phyloP scores from a whole-genome alignment of 2,329 filamentous ascomycete genomes.

The Phaeosphaeria sp. region DNA sequence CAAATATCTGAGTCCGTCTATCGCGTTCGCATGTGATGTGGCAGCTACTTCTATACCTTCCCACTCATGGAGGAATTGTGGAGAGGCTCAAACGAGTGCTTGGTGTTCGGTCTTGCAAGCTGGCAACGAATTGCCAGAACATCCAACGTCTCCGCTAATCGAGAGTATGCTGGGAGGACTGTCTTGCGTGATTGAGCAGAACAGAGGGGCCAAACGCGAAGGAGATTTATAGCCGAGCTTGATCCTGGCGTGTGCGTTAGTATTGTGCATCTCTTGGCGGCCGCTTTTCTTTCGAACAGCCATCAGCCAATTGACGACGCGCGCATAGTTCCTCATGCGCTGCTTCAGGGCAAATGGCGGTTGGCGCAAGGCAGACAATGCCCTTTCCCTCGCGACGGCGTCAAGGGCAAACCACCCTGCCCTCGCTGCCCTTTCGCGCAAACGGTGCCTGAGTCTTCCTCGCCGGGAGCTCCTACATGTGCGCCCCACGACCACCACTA shows the following conservation, averaged over 20 bases:
- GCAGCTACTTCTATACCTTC: constrained; percentile 43
- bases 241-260: constrained; percentile 14
- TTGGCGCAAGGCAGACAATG: constrained; percentile 28
- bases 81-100: constrained; percentile 48
- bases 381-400: constrained; percentile 14
- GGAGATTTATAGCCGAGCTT: constrained; percentile 14
- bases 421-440: constrained; percentile 32
- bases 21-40: constrained; percentile 22
- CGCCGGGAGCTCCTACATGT: constrained; percentile 34
- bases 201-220: background rate
- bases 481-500: constrained; percentile 32
- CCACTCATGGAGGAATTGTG: constrained; percentile 39
- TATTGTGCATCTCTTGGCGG: constrained; percentile 19
- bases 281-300: constrained; percentile 15
- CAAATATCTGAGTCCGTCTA: background rate
- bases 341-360: constrained; percentile 43
- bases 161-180: constrained; percentile 42
- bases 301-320: constrained; percentile 29
- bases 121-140: constrained; percentile 38
- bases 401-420: constrained; percentile 7
- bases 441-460: constrained; percentile 21
- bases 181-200: constrained; percentile 37
- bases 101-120: constrained; percentile 43
- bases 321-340: constrained; percentile 35
- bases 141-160: constrained; percentile 36